Percentiles rank a stretch among this genome's conserved stretches.
These are phyloP conservation scores for Pseudogymnoascus verrucosus DNA, from an alignment of 2,329 filamentous ascomycete genomes.

Conservation along the genomic window DNA sequence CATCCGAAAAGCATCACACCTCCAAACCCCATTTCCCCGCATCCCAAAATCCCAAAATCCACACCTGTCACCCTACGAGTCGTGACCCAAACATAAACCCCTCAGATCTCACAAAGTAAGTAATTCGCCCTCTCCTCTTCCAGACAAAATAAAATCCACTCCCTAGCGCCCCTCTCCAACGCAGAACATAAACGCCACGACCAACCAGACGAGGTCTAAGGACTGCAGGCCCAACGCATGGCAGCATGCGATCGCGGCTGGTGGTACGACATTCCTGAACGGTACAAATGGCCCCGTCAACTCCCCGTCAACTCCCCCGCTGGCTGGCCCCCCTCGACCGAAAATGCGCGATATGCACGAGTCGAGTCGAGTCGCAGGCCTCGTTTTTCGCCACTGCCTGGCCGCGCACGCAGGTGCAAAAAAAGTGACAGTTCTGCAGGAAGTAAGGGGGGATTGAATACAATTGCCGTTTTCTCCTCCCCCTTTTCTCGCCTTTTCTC, in stretches of 20 bases:
- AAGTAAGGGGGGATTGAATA: not conserved
- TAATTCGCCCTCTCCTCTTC: not conserved
- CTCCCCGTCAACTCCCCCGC: no score
- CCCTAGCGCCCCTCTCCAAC: constrained; percentile 1
- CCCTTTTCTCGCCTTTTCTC: not conserved
- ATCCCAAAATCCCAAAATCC: not conserved
- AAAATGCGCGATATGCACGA: not conserved
- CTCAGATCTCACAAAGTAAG: not conserved
- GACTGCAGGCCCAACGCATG: not conserved
- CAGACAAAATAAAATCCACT: not conserved
- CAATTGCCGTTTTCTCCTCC: not conserved
- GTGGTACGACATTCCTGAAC: not conserved
- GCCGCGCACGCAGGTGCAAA: no score
- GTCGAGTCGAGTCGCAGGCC: not conserved
- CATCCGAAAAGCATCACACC: not conserved
- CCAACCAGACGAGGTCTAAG: not conserved
- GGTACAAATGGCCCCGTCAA: not conserved
- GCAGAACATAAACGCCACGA: not conserved
- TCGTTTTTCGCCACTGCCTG: not conserved
- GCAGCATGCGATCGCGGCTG: not conserved
- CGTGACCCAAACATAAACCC: not conserved
- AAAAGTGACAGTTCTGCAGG: not conserved
- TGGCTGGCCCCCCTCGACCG: not conserved
- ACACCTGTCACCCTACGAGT: not conserved
- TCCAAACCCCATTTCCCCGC: not conserved